Evolutionary conservation across 192 early-diverging fungal genomes (phyloP).

Genomic region (Funneliformis mosseae): DNA sequence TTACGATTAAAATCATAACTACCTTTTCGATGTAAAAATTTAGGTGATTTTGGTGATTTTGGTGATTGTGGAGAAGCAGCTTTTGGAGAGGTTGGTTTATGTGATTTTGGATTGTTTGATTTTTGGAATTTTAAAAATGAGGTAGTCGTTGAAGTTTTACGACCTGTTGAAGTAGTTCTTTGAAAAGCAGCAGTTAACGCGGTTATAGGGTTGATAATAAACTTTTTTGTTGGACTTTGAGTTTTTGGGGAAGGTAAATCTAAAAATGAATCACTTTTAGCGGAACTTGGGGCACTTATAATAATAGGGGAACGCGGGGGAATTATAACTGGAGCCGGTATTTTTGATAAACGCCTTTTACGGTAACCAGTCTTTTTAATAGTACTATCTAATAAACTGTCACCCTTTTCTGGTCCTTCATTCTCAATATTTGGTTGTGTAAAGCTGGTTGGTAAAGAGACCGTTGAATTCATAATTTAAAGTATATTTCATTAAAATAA

Average conservation of each 20-base stretch:
- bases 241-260: conserved; percentile 11
- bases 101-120: background rate
- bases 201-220: conserved; percentile 17
- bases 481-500: too few relatives aligned
- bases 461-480: background rate
- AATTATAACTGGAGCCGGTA: conserved; percentile 24
- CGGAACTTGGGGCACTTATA: background rate
- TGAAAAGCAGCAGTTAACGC: conserved; percentile 28
- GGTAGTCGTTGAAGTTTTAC: background rate
- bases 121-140: conserved; percentile 15
- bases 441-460: background rate
- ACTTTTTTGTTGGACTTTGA: conserved; percentile 25
- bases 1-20: background rate
- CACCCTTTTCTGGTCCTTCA: background rate
- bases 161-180: background rate
- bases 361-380: background rate
- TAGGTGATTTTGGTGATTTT: conserved; percentile 26
- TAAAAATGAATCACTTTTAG: conserved; percentile 19
- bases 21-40: conserved; percentile 27
- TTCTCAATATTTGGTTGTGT: background rate
- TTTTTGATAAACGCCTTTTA: conserved; percentile 19
- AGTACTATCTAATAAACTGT: background rate
- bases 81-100: background rate
- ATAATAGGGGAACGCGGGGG: conserved; percentile 1
- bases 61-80: conserved; percentile 4